A percentile compares a stretch with the other conserved stretches of the same genome.
Conservation (phyloP, 805 yeast species). For the Ogataea philodendri region DNA sequence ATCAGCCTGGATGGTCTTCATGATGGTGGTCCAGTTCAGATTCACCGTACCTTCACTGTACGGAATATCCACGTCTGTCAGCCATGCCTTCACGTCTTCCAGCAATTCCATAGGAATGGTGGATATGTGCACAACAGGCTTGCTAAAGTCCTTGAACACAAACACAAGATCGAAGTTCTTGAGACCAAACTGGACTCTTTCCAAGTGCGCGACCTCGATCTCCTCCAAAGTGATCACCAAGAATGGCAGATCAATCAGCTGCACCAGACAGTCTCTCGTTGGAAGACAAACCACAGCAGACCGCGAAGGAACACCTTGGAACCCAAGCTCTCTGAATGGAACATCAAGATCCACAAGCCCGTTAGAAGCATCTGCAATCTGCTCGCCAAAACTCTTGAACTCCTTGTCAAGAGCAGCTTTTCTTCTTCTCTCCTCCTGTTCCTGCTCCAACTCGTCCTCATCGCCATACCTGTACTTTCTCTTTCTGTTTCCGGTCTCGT, state of each 20-base stretch:
- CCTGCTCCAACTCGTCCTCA: slow-evolving; percentile 97
- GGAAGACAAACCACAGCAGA: slow-evolving; percentile 95
- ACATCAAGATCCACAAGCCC: slow-evolving; percentile 86
- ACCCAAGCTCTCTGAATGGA: slow-evolving; percentile 94
- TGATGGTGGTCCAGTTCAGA: slow-evolving; percentile 91
- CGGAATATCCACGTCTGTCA: slow-evolving; percentile 96
- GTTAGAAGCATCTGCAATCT: slow-evolving; percentile 82
- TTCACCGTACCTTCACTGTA: slow-evolving; percentile 92
- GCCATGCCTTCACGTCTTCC: slow-evolving; percentile 94
- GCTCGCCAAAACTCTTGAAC: slow-evolving; percentile 84
- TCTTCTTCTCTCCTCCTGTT: slow-evolving; percentile 95
- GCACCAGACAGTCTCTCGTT: slow-evolving; percentile 93
- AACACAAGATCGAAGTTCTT: slow-evolving; percentile 97
- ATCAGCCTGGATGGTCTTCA: slow-evolving; percentile 89
- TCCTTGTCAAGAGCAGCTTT: slow-evolving; percentile 89
- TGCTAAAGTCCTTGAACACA: slow-evolving; percentile 85
- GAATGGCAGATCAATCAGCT: slow-evolving; percentile 92
- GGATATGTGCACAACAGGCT: slow-evolving; percentile 87
- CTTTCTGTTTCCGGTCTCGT: slow-evolving; percentile 94
- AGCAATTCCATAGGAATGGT: slow-evolving; percentile 91
- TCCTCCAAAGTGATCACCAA: slow-evolving; percentile 87
- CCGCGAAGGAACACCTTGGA: slow-evolving; percentile 95
- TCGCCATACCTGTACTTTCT: slow-evolving; percentile 89
- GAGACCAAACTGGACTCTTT: slow-evolving; percentile 95
- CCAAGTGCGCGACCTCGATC: slow-evolving; percentile 91